Evolutionary conservation across 331 rosid species (phyloP).

Genomic region (Pyracantha coccinea): DNA sequence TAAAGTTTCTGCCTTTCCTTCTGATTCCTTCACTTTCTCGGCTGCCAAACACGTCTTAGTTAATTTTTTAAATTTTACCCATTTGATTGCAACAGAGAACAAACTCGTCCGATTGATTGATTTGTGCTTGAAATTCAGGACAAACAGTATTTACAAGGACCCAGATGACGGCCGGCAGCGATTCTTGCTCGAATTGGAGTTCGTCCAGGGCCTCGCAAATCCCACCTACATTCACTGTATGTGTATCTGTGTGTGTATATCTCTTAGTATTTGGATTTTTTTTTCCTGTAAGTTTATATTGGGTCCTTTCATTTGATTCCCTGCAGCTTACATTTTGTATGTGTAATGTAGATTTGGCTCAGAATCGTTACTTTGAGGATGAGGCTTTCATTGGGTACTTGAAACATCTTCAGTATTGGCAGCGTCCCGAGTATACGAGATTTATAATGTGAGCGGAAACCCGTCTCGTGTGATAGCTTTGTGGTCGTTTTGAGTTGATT

Average conservation of each 20-base stretch:
- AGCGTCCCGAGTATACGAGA: constrained; percentile 72
- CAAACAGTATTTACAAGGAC: constrained; percentile 59
- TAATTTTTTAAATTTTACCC: background rate
- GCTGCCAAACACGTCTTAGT: background rate
- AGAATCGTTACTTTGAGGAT: constrained; percentile 89
- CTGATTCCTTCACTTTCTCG: background rate
- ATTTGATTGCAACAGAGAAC: background rate
- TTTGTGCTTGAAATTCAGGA: constrained; percentile 29
- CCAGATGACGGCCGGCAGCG: constrained; percentile 87
- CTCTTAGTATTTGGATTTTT: background rate
- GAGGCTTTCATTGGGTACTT: constrained; percentile 95
- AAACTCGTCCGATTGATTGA: background rate
- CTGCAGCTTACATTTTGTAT: constrained; percentile 9
- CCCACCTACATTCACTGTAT: constrained; percentile 85
- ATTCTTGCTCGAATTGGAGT: constrained; percentile 85
- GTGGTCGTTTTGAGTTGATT: background rate
- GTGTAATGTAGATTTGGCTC: constrained; percentile 67
- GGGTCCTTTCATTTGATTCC: background rate
- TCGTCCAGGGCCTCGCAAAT: constrained; percentile 82
- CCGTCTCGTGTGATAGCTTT: background rate
- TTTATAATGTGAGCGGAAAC: constrained; percentile 64
- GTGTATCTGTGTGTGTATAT: background rate
- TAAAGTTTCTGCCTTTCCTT: background rate
- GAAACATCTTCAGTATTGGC: constrained; percentile 94
- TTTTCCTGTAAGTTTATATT: background rate